Conservation (phyloP, 2,329 filamentous ascomycete species). For the Colletotrichum endophyticum region DNA sequence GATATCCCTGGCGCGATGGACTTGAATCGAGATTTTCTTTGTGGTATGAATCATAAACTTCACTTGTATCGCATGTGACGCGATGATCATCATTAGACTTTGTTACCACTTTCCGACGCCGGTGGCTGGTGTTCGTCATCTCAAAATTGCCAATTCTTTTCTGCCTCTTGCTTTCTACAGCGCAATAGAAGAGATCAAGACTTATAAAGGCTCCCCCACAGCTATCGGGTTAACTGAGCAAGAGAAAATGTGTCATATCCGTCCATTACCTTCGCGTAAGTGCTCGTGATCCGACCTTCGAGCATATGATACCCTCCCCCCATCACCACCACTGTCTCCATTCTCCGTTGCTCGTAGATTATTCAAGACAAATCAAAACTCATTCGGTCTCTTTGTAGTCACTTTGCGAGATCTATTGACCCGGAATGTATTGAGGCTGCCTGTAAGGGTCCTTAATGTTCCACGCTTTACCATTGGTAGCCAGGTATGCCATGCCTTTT, state of each 20-base stretch:
- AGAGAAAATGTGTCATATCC: too few relatives aligned
- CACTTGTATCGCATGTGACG: rapidly evolving
- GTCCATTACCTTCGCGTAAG: too few relatives aligned
- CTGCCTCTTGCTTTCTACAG: neutral
- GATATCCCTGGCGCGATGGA: neutral
- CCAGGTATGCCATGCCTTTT: too few relatives aligned
- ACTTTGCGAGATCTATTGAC: too few relatives aligned
- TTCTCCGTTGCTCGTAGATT: neutral
- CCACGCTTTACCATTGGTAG: too few relatives aligned
- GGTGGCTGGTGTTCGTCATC: rapidly evolving
- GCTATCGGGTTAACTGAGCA: neutral
- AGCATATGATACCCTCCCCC: neutral
- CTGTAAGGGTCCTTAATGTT: too few relatives aligned
- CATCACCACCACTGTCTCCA: neutral
- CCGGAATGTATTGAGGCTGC: too few relatives aligned
- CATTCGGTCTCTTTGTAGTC: neutral
- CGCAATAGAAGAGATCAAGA: neutral
- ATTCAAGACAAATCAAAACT: neutral
- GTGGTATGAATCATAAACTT: neutral
- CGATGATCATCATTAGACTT: neutral
- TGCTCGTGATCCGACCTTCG: neutral
- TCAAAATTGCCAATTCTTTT: rapidly evolving
- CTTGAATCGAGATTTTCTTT: neutral
- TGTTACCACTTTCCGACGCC: rapidly evolving
- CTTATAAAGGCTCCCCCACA: neutral